Conservation (phyloP, 495 filamentous ascomycete species). For the Diplogelasinospora grovesii region DNA sequence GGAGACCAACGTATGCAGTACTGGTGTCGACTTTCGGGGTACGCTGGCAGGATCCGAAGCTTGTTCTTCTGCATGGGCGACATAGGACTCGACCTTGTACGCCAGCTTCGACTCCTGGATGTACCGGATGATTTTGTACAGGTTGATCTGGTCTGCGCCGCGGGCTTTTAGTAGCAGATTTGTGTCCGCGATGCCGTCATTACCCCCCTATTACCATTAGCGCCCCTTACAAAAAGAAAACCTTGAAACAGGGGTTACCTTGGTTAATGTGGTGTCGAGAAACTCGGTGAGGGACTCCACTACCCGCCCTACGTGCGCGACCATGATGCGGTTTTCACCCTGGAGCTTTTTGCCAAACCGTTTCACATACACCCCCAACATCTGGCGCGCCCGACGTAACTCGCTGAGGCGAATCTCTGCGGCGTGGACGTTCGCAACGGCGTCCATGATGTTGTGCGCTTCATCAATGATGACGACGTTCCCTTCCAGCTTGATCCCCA, state of each 20-base stretch:
- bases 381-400: conserved; percentile 60
- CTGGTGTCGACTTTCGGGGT: conserved; percentile 50
- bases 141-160: conserved; percentile 90
- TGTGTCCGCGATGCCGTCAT: conserved; percentile 54
- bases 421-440: conserved; percentile 82
- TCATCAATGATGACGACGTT: conserved; percentile 94
- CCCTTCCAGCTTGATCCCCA: conserved; percentile 75
- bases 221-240: too few species aligned
- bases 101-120: conserved; percentile 89
- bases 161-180: conserved; percentile 72
- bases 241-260: too few species aligned
- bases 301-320: conserved; percentile 77
- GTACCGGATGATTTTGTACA: conserved; percentile 80
- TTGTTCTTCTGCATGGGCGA: conserved; percentile 50
- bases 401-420: conserved; percentile 67
- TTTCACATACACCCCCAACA: conserved; percentile 75
- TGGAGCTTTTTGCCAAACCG: conserved; percentile 78
- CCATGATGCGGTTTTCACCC: conserved; percentile 86
- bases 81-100: conserved; percentile 88
- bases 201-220: too few species aligned
- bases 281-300: conserved; percentile 67
- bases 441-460: conserved; percentile 96
- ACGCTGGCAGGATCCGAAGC: conserved; percentile 23
- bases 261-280: conserved; percentile 46
- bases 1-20: conserved; percentile 74